Evolutionary conservation across 768 basidiomycete genomes (phyloP).

Genomic region (Botryobasidium botryosum): DNA sequence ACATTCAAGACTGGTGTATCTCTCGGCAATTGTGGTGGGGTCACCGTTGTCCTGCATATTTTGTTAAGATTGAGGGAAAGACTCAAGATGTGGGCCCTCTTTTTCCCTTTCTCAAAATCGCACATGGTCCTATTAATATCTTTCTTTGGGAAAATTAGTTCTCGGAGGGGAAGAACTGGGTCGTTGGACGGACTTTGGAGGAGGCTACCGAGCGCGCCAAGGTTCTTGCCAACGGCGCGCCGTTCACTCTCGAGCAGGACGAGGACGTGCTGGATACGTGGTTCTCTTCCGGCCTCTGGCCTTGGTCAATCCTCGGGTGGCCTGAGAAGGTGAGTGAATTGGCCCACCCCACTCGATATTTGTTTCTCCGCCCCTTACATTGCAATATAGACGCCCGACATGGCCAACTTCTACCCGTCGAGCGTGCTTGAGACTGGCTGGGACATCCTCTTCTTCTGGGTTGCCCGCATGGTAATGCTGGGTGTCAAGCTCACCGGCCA

Average conservation of each 20-base stretch:
- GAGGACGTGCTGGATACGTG: conserved; percentile 97
- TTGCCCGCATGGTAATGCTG: conserved; percentile 93
- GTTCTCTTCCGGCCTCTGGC: conserved; percentile 98
- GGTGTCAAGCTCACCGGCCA: conserved; percentile 76
- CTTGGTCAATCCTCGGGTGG: conserved; percentile 96
- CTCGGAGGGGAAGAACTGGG: conserved; percentile 71
- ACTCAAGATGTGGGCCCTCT: conserved; percentile 38
- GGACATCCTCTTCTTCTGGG: conserved; percentile 99
- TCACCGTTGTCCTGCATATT: conserved; percentile 89
- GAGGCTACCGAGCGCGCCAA: conserved; percentile 67
- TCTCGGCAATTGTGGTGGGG: conserved; percentile 99
- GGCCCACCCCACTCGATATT: background rate
- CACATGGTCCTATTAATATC: too few relatives aligned
- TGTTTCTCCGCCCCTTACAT: conserved; percentile 7
- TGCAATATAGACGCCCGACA: conserved; percentile 46
- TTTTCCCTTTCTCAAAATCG: too few relatives aligned
- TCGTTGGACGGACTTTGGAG: conserved; percentile 63
- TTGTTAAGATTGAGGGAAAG: conserved; percentile 67
- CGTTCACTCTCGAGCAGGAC: conserved; percentile 75
- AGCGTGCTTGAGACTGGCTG: conserved; percentile 93
- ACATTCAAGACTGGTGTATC: conserved; percentile 97
- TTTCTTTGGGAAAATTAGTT: too few relatives aligned
- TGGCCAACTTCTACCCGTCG: conserved; percentile 71
- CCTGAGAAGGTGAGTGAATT: conserved; percentile 52
- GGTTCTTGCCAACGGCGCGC: conserved; percentile 42